Percentiles rank a stretch among this genome's conserved stretches.
Conservation (phyloP, 1,284 basidiomycete species). For the Cutaneotrichosporon sp. region DNA sequence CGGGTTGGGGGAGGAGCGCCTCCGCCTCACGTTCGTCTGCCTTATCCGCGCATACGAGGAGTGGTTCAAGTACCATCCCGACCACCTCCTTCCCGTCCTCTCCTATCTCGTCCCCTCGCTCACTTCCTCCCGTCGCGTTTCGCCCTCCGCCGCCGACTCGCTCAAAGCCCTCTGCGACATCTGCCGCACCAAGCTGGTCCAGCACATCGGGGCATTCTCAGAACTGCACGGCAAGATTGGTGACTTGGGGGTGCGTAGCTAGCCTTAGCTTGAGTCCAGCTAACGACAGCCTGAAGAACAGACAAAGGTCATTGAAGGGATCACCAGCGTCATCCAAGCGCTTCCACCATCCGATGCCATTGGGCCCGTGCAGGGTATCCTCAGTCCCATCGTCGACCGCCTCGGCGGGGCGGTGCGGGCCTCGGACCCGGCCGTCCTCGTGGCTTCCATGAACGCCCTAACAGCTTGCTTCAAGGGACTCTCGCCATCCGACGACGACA, state of each 20-base stretch:
- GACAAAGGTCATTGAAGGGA: conserved; percentile 80
- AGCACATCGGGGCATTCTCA: conserved; percentile 75
- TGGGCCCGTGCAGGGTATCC: conserved; percentile 72
- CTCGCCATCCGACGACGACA: conserved; percentile 65
- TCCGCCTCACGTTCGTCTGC: conserved; percentile 64
- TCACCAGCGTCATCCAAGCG: conserved; percentile 84
- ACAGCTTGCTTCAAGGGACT: conserved; percentile 78
- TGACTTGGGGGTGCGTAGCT: conserved; percentile 61
- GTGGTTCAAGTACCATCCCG: conserved; percentile 64
- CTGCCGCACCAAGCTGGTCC: conserved; percentile 70
- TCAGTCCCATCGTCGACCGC: conserved; percentile 67
- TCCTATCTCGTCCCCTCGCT: conserved; percentile 60
- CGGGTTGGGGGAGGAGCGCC: conserved; percentile 52
- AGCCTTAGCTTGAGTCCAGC: neutral
- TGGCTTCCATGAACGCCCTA: conserved; percentile 66
- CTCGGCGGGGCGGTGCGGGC: conserved; percentile 57
- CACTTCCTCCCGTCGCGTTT: conserved; percentile 64
- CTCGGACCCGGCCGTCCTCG: conserved; percentile 46
- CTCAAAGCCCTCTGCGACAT: conserved; percentile 80
- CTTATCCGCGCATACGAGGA: conserved; percentile 74
- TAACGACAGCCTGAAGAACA: conserved; percentile 68
- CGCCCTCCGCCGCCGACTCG: conserved; percentile 68
- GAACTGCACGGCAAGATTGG: conserved; percentile 70
- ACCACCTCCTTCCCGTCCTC: conserved; percentile 54
- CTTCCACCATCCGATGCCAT: conserved; percentile 69